A percentile compares a stretch with the other conserved stretches of the same genome.
Evolutionary conservation across 352 stramenopile species (phyloP).

Genomic region (Phytophthora pinifolia): DNA sequence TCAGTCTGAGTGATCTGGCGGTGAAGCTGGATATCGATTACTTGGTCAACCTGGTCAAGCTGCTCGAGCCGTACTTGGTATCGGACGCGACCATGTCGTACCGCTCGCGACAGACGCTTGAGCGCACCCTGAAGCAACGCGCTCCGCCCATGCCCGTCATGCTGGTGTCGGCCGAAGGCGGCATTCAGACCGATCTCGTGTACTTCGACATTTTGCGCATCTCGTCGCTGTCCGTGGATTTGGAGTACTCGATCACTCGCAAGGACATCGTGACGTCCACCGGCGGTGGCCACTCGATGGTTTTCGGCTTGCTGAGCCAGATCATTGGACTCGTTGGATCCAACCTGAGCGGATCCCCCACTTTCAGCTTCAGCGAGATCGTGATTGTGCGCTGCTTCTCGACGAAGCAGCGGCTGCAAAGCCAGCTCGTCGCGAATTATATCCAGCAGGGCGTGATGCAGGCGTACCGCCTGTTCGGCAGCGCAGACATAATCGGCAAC

Average conservation of each 20-base stretch:
- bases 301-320: constrained; percentile 80
- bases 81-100: constrained; percentile 65
- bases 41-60: constrained; percentile 75
- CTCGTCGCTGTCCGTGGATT: constrained; percentile 63
- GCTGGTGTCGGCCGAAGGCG: constrained; percentile 52
- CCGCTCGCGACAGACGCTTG: constrained; percentile 59
- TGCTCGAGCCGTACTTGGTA: constrained; percentile 78
- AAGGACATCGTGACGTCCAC: constrained; percentile 79
- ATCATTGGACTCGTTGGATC: constrained; percentile 82
- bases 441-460: constrained; percentile 82
- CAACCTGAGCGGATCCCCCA: constrained; percentile 81
- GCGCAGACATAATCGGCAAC: constrained; percentile 86
- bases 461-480: constrained; percentile 81
- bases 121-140: constrained; percentile 56
- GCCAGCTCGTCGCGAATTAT: constrained; percentile 82
- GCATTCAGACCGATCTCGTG: constrained; percentile 74
- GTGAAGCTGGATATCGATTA: constrained; percentile 88
- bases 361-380: constrained; percentile 85
- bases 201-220: constrained; percentile 86
- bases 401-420: constrained; percentile 77
- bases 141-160: constrained; percentile 66
- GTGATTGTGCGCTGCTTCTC: constrained; percentile 84
- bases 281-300: constrained; percentile 63
- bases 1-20: constrained; percentile 63
- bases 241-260: constrained; percentile 85